Evolutionary conservation across 2,329 filamentous ascomycete genomes (phyloP).

Genomic region (Alternaria brassicae): DNA sequence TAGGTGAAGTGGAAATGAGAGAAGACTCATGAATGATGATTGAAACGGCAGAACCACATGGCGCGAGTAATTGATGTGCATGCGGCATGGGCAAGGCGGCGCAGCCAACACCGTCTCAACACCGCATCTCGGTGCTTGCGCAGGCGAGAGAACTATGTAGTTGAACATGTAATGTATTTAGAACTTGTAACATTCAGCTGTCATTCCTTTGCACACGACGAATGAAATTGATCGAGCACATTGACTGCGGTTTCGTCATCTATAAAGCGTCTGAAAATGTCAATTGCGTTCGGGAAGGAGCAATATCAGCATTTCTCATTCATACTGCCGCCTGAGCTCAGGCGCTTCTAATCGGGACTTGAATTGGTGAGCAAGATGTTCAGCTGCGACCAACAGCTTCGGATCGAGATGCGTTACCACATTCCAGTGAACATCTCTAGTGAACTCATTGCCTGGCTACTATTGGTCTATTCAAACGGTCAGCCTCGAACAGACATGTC

Average conservation of each 20-base stretch:
- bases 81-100: constrained; percentile 7
- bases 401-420: background rate
- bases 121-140: background rate
- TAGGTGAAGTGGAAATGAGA: background rate
- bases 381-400: background rate
- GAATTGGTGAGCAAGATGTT: too few species aligned
- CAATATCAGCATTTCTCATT: too few species aligned
- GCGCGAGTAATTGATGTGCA: background rate
- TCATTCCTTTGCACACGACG: background rate
- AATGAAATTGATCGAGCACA: background rate
- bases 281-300: too few species aligned
- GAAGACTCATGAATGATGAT: constrained; percentile 7
- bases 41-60: background rate
- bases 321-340: too few species aligned
- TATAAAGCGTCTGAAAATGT: background rate
- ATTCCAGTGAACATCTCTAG: background rate
- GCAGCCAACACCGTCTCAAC: constrained; percentile 1
- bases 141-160: background rate
- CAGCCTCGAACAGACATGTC: background rate
- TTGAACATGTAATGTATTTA: background rate
- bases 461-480: background rate
- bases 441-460: background rate
- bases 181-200: background rate
- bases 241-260: background rate
- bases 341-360: too few species aligned